phyloP scores from a whole-genome alignment of 495 filamentous ascomycete genomes.

The Lepraria neglecta region DNA sequence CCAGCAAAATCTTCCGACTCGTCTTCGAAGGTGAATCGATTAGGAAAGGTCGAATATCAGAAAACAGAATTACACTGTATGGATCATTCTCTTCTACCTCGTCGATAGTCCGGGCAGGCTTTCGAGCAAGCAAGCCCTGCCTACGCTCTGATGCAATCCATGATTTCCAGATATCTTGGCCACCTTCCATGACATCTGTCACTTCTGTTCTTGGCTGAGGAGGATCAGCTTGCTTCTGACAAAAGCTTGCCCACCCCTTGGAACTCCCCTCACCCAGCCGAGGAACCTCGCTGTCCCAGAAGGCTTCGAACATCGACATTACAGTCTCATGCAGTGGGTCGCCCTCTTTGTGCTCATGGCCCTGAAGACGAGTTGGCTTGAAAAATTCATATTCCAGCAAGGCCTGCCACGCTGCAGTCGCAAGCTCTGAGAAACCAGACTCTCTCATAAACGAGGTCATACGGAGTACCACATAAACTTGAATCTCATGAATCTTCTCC shows the following conservation, averaged over 20 bases:
- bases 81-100: conserved; percentile 68
- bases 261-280: conserved; percentile 71
- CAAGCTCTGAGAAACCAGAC: conserved; percentile 72
- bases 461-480: conserved; percentile 68
- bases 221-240: conserved; percentile 33
- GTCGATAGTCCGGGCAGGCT: conserved; percentile 61
- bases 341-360: conserved; percentile 16
- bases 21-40: conserved; percentile 21
- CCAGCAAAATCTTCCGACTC: conserved; percentile 43
- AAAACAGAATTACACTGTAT: conserved; percentile 68
- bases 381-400: conserved; percentile 69
- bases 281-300: conserved; percentile 82
- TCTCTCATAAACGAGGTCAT: conserved; percentile 67
- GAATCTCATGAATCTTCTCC: conserved; percentile 39
- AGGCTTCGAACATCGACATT: conserved; percentile 47
- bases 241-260: conserved; percentile 61
- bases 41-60: conserved; percentile 63
- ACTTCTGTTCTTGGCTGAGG: conserved; percentile 34
- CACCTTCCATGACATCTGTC: neutral
- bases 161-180: conserved; percentile 34
- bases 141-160: conserved; percentile 61
- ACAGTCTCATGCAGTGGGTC: conserved; percentile 29
- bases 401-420: conserved; percentile 77
- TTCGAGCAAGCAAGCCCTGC: conserved; percentile 39
- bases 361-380: conserved; percentile 35